Evolutionary conservation across 2,329 filamentous ascomycete species (phyloP), one percentile per base, ranked within the genome.

Genomic region (Aspergillus proliferans): DNA sequence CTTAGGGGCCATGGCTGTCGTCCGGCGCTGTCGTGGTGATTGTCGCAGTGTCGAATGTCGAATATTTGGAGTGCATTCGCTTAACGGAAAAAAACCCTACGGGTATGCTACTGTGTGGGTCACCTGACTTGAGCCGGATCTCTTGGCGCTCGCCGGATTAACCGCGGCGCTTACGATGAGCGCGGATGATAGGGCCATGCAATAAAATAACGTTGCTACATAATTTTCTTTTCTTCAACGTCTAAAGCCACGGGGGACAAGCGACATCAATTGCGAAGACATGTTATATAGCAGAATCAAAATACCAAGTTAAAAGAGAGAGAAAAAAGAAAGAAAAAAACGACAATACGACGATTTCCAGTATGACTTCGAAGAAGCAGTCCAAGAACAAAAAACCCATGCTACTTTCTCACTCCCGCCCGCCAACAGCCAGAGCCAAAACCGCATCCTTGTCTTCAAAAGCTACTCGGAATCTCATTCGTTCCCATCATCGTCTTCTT

Each of bases 401-500:
- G 19, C 61, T 71, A 9, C 62, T 77, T 18, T 76, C 74, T 26
- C 67, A 67, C 54, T 71, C 71, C 19, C 71, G 76, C 6, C 76
- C 76, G 40, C 73, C 72, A 39, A 69, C 66, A 18, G 54, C 64
- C 44, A 62, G 60, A 49, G 55, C 61, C 22, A 71, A 69, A 44
- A 57, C 66, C 30, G 57, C 64, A 44, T 57, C 68, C 3, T 64
- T 83, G 51, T 82, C 80, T 14, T 75, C 81, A 12, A 80, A 77
- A 61, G 75, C 76, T 19, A 83, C 80, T 2, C 73, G 81, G 43
- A 77, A 73, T 41, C 71, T 83, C 28, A 84, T 85, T 53, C 76
- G 77, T 41, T 73, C 74, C 28, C 81, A 84, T 65, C 82, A 85
- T 57, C 73, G 72, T 47, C 72, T 84, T 41, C 73, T 81, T 41